These are phyloP conservation scores for Candida neerlandica DNA, from an alignment of 1,139 yeast species.

Conservation along the genomic window DNA sequence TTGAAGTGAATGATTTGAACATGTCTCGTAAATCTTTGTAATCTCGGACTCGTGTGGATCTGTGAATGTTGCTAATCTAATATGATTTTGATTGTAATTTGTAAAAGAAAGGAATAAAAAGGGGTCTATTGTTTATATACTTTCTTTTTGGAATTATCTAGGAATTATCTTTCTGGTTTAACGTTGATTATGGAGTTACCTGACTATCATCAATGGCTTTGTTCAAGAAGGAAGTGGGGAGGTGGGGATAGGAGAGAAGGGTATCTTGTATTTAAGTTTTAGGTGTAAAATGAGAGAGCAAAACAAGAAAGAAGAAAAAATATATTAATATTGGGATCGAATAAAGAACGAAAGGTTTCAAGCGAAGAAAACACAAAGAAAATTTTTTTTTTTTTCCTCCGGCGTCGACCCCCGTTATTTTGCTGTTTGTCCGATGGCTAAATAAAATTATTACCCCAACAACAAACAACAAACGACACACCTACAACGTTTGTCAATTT, in stretches of 20 bases:
- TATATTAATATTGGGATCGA: not conserved
- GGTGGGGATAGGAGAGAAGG: not conserved
- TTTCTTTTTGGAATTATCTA: not conserved
- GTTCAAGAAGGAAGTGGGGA: not conserved
- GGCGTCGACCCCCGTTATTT: too few relatives aligned
- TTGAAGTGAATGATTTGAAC: slow-evolving; percentile 1
- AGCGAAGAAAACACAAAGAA: not conserved
- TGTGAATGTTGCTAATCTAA: not conserved
- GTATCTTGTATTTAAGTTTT: not conserved
- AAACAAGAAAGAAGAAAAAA: not conserved
- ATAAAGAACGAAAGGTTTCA: not conserved
- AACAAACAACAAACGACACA: too few relatives aligned
- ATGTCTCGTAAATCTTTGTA: not conserved
- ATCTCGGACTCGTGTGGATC: too few relatives aligned
- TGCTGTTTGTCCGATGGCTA: not conserved
- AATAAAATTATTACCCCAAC: not conserved
- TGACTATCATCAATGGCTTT: not conserved
- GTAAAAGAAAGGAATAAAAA: too few relatives aligned
- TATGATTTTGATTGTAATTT: not conserved
- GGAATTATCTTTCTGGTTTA: not conserved
- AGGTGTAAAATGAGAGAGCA: not conserved
- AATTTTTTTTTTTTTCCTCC: not conserved
- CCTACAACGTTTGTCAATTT: not conserved
- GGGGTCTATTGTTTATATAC: not conserved
- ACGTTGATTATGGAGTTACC: not conserved